Evolutionary conservation across 257 asterid species (phyloP).

Genomic region (Solanum sitiens): DNA sequence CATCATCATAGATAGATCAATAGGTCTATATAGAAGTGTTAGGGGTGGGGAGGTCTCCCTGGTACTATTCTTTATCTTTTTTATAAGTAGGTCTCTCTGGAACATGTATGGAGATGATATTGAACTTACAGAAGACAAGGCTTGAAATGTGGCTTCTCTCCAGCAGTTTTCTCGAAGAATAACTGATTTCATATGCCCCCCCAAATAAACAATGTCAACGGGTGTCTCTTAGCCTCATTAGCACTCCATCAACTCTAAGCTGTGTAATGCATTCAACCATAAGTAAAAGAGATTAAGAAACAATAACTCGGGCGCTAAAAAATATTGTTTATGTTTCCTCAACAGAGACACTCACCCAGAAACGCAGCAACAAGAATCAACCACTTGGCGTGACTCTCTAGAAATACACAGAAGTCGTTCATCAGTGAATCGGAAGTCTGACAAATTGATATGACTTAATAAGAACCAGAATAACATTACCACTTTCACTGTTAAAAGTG

Average conservation of each 20-base stretch:
- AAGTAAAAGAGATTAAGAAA: neutral
- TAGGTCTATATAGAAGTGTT: neutral
- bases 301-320: neutral
- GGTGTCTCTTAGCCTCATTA: conserved; percentile 94
- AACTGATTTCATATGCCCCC: conserved; percentile 40
- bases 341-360: conserved; percentile 64
- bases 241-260: conserved; percentile 99
- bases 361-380: conserved; percentile 95
- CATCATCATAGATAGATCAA: neutral
- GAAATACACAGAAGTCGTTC: conserved; percentile 19
- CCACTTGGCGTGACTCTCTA: conserved; percentile 99
- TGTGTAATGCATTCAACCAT: conserved; percentile 9
- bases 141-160: conserved; percentile 75
- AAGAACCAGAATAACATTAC: conserved; percentile 34
- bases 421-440: conserved; percentile 5
- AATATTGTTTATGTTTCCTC: neutral
- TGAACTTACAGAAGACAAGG: conserved; percentile 51
- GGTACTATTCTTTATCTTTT: neutral
- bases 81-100: neutral
- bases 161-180: conserved; percentile 88
- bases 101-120: neutral
- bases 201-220: conserved; percentile 76
- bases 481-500: conserved; percentile 95
- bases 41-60: neutral
- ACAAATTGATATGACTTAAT: neutral